These are phyloP conservation scores for Lotmaria passim DNA, from an alignment of 208 protist genomes.

Conservation along the genomic window DNA sequence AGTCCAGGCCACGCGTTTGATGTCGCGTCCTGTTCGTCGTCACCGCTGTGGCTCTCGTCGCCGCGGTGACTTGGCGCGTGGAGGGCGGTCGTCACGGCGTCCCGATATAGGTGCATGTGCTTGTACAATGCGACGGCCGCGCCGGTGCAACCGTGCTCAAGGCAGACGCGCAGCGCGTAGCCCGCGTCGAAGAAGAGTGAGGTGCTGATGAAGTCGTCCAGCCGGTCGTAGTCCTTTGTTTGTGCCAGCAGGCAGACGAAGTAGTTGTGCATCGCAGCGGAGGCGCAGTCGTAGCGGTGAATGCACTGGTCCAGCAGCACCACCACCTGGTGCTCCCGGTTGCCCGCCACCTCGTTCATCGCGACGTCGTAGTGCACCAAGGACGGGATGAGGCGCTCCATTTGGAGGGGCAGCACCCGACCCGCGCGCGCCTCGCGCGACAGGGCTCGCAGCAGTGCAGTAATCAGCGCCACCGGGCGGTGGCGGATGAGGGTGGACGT, in stretches of 20 bases:
- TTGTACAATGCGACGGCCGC: conserved; percentile 93
- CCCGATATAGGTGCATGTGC: conserved; percentile 92
- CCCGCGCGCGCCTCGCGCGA: conserved; percentile 47
- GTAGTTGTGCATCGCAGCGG: conserved; percentile 94
- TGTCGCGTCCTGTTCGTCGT: neutral
- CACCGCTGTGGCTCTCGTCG: neutral
- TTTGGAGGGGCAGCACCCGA: conserved; percentile 62
- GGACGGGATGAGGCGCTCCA: conserved; percentile 90
- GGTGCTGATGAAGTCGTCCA: conserved; percentile 83
- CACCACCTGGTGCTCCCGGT: conserved; percentile 91
- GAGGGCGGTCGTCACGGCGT: conserved; percentile 93
- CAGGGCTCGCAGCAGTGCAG: conserved; percentile 60
- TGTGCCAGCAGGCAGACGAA: conserved; percentile 92
- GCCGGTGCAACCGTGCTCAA: conserved; percentile 60
- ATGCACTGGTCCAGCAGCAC: conserved; percentile 93
- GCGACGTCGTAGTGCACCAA: conserved; percentile 87
- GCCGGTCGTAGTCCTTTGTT: conserved; percentile 56
- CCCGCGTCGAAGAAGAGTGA: conserved; percentile 86
- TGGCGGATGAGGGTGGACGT: conserved; percentile 88
- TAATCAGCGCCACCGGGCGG: conserved; percentile 80
- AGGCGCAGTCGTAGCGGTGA: conserved; percentile 73
- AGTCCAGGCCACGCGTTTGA: conserved; percentile 54
- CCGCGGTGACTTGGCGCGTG: conserved; percentile 17
- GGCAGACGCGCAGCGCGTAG: conserved; percentile 93
- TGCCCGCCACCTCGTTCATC: conserved; percentile 59